These are phyloP conservation scores for Pulveroboletus sp. DNA, from an alignment of 768 basidiomycete genomes.

Conservation along the genomic window DNA sequence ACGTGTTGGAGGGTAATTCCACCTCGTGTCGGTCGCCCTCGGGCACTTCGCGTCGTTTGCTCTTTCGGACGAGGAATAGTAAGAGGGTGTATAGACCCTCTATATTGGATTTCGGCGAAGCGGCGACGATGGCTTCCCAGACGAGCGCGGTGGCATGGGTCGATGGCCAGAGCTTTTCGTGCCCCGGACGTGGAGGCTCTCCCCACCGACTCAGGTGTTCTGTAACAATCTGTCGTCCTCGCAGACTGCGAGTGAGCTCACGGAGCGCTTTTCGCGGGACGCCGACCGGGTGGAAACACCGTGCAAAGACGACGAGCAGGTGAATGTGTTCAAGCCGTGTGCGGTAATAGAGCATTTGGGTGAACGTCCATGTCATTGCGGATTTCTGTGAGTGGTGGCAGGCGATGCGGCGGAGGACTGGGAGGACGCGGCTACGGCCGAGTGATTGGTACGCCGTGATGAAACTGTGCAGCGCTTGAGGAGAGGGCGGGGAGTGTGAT, in stretches of 20 bases:
- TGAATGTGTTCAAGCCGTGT: conserved; percentile 11
- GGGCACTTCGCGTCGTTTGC: background rate
- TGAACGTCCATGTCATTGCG: conserved; percentile 23
- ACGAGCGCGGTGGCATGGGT: conserved; percentile 34
- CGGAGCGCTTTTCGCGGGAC: conserved; percentile 41
- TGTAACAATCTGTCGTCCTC: conserved; percentile 3
- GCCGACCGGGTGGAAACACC: conserved; percentile 51
- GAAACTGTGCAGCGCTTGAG: conserved; percentile 16
- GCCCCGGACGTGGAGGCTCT: background rate
- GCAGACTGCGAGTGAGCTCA: conserved; percentile 12
- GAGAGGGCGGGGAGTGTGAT: conserved; percentile 21
- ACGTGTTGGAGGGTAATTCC: conserved; percentile 25
- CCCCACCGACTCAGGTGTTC: background rate
- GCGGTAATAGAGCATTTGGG: conserved; percentile 31
- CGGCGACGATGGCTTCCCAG: conserved; percentile 31
- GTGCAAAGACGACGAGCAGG: conserved; percentile 43
- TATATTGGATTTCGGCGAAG: conserved; percentile 20
- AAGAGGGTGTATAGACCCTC: conserved; percentile 46
- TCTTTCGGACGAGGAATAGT: conserved; percentile 22
- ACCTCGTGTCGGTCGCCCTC: background rate
- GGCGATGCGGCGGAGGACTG: conserved; percentile 19
- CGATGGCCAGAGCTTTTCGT: conserved; percentile 32
- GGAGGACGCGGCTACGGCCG: conserved; percentile 16
- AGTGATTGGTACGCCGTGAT: conserved; percentile 22
- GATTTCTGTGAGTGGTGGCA: conserved; percentile 24